Evolutionary conservation across 371 early-diverging fungal species (phyloP).

Genomic region (Circinella minor): DNA sequence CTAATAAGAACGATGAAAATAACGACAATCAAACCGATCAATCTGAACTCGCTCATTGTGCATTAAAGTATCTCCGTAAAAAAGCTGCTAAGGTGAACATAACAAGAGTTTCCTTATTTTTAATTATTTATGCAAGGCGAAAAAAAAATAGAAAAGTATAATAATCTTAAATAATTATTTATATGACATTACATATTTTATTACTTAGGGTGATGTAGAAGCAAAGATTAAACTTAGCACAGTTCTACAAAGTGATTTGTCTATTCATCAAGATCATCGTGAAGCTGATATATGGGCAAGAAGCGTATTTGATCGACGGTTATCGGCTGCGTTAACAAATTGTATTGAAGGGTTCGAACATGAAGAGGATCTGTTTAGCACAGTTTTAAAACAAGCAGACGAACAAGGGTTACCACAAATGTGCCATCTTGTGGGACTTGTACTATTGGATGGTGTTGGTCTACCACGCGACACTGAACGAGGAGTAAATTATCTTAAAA

Average conservation of each 20-base stretch:
- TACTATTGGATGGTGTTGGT: conserved; percentile 45
- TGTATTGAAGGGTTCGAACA: conserved; percentile 29
- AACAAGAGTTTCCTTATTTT: background rate
- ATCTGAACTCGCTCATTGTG: background rate
- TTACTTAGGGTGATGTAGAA: conserved; percentile 45
- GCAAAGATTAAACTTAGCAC: conserved; percentile 52
- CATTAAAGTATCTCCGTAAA: conserved; percentile 28
- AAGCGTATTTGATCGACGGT: conserved; percentile 49
- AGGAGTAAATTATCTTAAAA: conserved; percentile 33
- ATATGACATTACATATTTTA: background rate
- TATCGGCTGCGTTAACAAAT: conserved; percentile 36
- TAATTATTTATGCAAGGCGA: too few species aligned
- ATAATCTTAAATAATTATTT: background rate
- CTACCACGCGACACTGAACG: conserved; percentile 28
- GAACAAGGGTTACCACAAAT: conserved; percentile 8
- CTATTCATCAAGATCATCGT: conserved; percentile 19
- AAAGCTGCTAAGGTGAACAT: conserved; percentile 36
- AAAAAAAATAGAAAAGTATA: too few species aligned
- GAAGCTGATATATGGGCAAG: conserved; percentile 52
- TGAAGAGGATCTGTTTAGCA: conserved; percentile 22
- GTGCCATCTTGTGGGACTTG: conserved; percentile 37
- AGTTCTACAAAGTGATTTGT: conserved; percentile 24
- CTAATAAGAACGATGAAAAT: too few species aligned
- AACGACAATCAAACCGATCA: conserved; percentile 11
- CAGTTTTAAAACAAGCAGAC: conserved; percentile 25